phyloP scores from a whole-genome alignment of 495 filamentous ascomycete genomes.

The Xylaria curta region DNA sequence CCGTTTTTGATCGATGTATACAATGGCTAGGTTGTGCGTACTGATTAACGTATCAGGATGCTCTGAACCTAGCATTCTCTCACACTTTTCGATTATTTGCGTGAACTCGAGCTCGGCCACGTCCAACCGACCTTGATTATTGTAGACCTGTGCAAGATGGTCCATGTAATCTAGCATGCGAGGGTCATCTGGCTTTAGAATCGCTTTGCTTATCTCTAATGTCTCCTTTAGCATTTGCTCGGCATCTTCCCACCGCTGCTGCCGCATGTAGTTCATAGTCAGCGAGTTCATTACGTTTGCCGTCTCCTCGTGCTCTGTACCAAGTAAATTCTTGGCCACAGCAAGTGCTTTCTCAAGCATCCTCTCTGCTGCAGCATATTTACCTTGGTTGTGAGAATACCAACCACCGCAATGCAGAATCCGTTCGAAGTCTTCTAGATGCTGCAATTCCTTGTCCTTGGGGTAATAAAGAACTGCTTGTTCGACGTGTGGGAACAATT shows the following conservation, averaged over 20 bases:
- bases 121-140: neutral
- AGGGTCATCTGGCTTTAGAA: neutral
- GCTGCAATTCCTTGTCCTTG: neutral
- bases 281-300: neutral
- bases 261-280: neutral
- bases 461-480: neutral
- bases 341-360: neutral
- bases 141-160: neutral
- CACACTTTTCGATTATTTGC: neutral
- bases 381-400: constrained; percentile 7
- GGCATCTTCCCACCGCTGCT: constrained; percentile 23
- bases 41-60: neutral
- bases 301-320: neutral
- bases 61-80: neutral
- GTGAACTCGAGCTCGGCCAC: neutral
- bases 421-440: neutral
- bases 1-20: neutral
- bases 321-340: neutral
- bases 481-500: constrained; percentile 24
- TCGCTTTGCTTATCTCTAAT: neutral
- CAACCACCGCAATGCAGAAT: constrained; percentile 1
- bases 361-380: constrained; percentile 9
- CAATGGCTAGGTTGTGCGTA: neutral
- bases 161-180: neutral
- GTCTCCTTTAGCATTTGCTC: neutral